These are phyloP conservation scores for Eimeria falciformis DNA, from an alignment of 169 alveolate species.

Conservation along the genomic window DNA sequence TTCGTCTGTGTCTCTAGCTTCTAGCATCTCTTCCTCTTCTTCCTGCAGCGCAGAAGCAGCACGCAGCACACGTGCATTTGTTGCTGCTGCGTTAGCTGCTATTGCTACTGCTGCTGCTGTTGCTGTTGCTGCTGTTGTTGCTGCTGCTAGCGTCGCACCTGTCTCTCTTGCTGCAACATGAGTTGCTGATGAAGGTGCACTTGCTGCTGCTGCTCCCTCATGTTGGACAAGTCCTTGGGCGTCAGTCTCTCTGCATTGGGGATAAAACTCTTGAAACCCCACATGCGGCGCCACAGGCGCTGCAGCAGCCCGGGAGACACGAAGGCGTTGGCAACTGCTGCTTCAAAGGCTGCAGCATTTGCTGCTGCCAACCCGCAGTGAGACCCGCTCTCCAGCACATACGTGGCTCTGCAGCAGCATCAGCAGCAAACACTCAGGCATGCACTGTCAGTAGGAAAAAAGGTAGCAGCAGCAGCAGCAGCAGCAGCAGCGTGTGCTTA, in stretches of 20 bases:
- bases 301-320: background rate
- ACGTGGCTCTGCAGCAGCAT: conserved; percentile 24
- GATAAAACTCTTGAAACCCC: background rate
- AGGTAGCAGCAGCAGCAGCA: background rate
- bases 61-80: background rate
- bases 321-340: conserved; percentile 5
- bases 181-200: background rate
- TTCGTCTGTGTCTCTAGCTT: background rate
- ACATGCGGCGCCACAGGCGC: conserved; percentile 21
- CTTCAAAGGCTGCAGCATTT: background rate
- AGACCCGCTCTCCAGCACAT: conserved; percentile 7
- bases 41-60: conserved; percentile 26
- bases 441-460: background rate
- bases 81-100: conserved; percentile 6
- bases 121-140: background rate
- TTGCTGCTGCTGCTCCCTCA: conserved; percentile 28
- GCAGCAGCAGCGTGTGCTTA: background rate
- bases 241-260: background rate
- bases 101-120: background rate
- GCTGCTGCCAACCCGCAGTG: conserved; percentile 36
- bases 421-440: background rate
- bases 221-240: background rate
- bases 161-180: conserved; percentile 9
- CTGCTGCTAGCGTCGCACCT: background rate
- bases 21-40: conserved; percentile 19